Base-by-base conservation (phyloP, 2,329 filamentous ascomycete species). In the Dendrostoma leiphaemia region DNA sequence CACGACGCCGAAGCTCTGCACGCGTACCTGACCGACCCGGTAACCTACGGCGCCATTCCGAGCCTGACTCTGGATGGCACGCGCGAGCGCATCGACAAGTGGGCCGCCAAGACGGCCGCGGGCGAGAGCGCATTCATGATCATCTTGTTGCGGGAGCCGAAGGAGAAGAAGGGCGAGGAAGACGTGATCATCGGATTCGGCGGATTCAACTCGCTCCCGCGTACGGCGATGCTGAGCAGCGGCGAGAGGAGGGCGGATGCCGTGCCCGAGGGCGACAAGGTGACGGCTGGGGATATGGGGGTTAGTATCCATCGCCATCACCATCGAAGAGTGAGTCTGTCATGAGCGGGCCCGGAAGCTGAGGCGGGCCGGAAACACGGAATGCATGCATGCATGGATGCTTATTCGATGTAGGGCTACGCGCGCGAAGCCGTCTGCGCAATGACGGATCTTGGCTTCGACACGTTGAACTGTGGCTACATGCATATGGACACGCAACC, bases 271-370 rank as follows among this genome's bases (percentile, higher is more conserved):
- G 43, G 28, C 6, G 52, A 26, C 3, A 38, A 21, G 6, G 45
- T 41, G 19, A 17, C 35, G 10, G 51, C 34, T 3, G 24, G 40
- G 24, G 61, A 65, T 45, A 54, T 54, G 10, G 64, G 61, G 4
- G 44, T 60, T 1, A 48, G 64, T 19, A 60, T 67, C 21, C 60
- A 64, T 46, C 57, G 62, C 38, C 58, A 46, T 0, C 56, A 61
- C 52, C 56, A 53, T 35, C 54, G 59, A 4, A 58, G 21, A 19
- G 35, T 38, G 6, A 7, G 35, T 38, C 17, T 19, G 4, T 38
- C 4, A 4, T 19, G n/a, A n/a, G n/a, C n/a, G n/a, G n/a, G n/a
- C n/a, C n/a, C n/a, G n/a, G n/a, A n/a, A n/a, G n/a, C n/a, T n/a
- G n/a, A n/a, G n/a, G n/a, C n/a, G n/a, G n/a, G n/a, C n/a, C n/a